Conservation (phyloP, 1,284 basidiomycete genomes). For the Apiotrichum sp. region DNA sequence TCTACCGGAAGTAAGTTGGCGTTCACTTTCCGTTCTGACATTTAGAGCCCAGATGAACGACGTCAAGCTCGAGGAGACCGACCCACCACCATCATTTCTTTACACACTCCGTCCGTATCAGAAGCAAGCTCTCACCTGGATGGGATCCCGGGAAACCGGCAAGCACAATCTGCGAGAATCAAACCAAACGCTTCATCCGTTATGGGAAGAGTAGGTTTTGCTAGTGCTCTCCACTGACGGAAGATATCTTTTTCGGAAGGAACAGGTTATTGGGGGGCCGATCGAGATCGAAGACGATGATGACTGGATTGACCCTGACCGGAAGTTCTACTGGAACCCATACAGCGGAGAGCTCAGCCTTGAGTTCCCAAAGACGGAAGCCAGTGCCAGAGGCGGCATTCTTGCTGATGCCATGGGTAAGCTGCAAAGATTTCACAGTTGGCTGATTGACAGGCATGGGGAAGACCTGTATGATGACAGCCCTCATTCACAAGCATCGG, state of each 20-base stretch:
- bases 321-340: constrained; percentile 72
- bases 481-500: constrained; percentile 76
- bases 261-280: constrained; percentile 32
- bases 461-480: constrained; percentile 87
- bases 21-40: no score
- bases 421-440: background rate
- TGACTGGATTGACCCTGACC: constrained; percentile 35
- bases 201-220: constrained; percentile 79
- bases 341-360: constrained; percentile 93
- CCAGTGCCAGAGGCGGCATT: constrained; percentile 62
- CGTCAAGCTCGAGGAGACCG: constrained; percentile 67
- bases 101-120: constrained; percentile 82
- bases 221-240: background rate
- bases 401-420: constrained; percentile 47
- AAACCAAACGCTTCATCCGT: constrained; percentile 71
- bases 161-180: constrained; percentile 60
- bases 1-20: constrained; percentile 67
- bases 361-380: constrained; percentile 75
- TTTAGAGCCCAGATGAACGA: constrained; percentile 80
- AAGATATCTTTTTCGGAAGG: constrained; percentile 44
- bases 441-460: constrained; percentile 68
- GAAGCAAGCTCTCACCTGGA: constrained; percentile 92
- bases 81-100: constrained; percentile 72
- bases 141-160: constrained; percentile 78
- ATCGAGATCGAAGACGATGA: constrained; percentile 45